Base-by-base conservation (phyloP, 192 early-diverging fungal genomes). In the Coemansia sp. region DNA sequence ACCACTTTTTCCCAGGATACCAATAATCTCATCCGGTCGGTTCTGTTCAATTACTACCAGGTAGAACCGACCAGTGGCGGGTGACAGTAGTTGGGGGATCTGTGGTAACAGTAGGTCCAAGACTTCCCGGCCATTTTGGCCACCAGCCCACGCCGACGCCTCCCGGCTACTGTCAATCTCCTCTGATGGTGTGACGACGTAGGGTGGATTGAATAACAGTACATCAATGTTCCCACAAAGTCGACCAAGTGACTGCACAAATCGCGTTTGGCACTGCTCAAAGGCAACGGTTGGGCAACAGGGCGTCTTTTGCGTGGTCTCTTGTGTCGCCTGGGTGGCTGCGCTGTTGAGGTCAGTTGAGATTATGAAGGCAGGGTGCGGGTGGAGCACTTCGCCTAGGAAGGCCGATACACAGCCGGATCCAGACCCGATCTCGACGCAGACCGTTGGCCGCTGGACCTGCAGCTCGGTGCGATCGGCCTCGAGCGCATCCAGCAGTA, bases 121-220 rank as follows among this genome's bases (percentile, higher is more conserved):
- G 5, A 98, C 92, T 49, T 90, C 85, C 11, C 91, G 64, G 9
- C 95, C 95, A 45, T 86, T 75, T n/a, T 82, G 76, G 4, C 95
- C 95, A 6, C 95, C 95, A 0, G 95, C 92, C 95, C 95, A 98
- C 0, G 87, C 75, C 1, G 87, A 87, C 16, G 85, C 88, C 29
- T 96, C 87, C 3, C 22, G 25, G 2, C 47, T 60, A 16, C 32
- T 32, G 27, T 64, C 61, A 19, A 94, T 81, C 37, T 98, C 95
- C 13, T 81, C 79, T 7, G 75, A 66, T 1, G 85, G 76, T 1
- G 95, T 98, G 1, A 93, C 83, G 6, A 89, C 95, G 56, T 98
- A 98, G 0, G 95, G 95, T 14, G 95, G 95, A 47, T 98, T 98
- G 61, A 95, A 96, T 23, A 89, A 52, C 6, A 96, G 69, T 1